Evolutionary conservation across 768 basidiomycete species (phyloP).

Genomic region (Botryobasidium botryosum): DNA sequence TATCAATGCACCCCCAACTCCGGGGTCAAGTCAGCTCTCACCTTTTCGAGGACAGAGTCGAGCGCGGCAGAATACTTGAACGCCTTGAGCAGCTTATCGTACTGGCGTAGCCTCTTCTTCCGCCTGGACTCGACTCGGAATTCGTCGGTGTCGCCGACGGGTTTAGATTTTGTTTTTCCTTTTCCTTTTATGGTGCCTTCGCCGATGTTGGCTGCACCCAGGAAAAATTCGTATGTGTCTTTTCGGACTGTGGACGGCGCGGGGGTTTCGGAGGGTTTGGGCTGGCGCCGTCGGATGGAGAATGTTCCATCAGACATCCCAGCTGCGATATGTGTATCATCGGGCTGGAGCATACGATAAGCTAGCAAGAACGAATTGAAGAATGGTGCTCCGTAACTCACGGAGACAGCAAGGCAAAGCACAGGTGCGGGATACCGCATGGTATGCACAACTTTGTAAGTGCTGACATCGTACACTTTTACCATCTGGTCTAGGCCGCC

Average conservation of each 20-base stretch:
- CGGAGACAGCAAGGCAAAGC: conserved; percentile 80
- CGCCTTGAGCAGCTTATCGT: conserved; percentile 74
- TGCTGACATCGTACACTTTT: conserved; percentile 91
- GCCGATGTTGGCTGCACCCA: conserved; percentile 37
- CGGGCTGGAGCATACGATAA: conserved; percentile 38
- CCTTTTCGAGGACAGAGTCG: conserved; percentile 79
- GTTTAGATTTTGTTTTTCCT: conserved; percentile 27
- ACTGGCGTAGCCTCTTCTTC: conserved; percentile 58
- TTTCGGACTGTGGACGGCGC: conserved; percentile 28
- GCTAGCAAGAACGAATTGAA: neutral
- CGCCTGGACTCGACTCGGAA: conserved; percentile 58
- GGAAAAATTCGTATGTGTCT: conserved; percentile 51
- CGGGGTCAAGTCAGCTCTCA: conserved; percentile 18
- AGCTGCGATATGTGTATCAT: conserved; percentile 89
- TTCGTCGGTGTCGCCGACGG: conserved; percentile 51
- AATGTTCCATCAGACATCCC: conserved; percentile 98
- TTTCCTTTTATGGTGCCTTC: conserved; percentile 32
- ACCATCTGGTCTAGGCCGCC: conserved; percentile 95
- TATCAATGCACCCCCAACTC: too few species aligned
- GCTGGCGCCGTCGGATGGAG: conserved; percentile 83
- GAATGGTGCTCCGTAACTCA: conserved; percentile 25
- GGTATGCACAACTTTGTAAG: conserved; percentile 91
- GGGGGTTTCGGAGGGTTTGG: conserved; percentile 41
- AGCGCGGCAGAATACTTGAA: conserved; percentile 93
- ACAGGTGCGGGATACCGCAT: conserved; percentile 96